Base-by-base conservation (phyloP, 192 early-diverging fungal species). In the Coemansia javaensis region DNA sequence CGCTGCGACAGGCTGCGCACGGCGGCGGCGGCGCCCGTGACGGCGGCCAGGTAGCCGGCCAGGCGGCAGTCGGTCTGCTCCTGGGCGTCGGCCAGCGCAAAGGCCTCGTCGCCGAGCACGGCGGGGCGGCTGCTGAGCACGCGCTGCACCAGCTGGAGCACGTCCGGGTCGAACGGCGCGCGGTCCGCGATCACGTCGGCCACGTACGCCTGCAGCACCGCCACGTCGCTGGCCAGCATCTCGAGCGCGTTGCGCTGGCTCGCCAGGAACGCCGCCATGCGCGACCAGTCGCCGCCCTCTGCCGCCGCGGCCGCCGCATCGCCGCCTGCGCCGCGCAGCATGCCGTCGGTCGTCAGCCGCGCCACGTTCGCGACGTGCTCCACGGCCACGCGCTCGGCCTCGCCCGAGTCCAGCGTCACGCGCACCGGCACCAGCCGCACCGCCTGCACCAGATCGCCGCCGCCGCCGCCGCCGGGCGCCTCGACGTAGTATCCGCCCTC, bases 51-150 rank as follows among this genome's bases (percentile, higher is more conserved):
- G 17, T 74, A 66, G 39, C 52, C 15, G 5, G 47, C 39, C 50
- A 74, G 32, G 30, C 66, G 58, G 59, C 32, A 74, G 51, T 74
- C 66, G 14, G 70, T 74, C 37, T 66, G 63, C 51, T 74, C 70
- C 36, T 74, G 70, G 33, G 46, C 38, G 59, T 54, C 55, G 1
- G 70, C 70, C 58, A 63, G 45, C 9, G 63, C 55, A 39, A 74
- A 74, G 34, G 55, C n/a, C 27, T 41, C 53, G 43, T 74, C 70
- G 32, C 48, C 48, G 20, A 44, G 54, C 24, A 74, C 51, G 3
- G 66, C 70, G 11, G 70, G 59, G 40, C 36, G 33, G 40, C 66
- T 74, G 43, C 63, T 61, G 17, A 74, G 70, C 46, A 66, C 59
- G 17, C 63, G 63, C 55, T 74, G 63, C 9, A 74, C 70, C 1